A percentile compares a stretch with the other conserved stretches of the same genome.
phyloP scores from a whole-genome alignment of 192 early-diverging fungal species.

The Gonapodya prolifera region DNA sequence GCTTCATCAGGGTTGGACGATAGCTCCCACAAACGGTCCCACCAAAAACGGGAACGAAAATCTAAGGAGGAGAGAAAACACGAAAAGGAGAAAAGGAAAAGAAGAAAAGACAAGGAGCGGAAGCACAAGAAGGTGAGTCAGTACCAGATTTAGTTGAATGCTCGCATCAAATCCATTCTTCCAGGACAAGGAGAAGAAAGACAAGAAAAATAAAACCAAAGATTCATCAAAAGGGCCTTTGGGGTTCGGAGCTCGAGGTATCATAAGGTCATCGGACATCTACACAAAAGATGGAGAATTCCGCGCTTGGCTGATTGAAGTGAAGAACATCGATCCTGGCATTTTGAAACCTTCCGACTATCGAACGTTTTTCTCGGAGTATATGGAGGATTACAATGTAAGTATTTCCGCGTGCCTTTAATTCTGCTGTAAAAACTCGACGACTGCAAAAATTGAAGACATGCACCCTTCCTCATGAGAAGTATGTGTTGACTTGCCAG shows the following conservation, averaged over 20 bases:
- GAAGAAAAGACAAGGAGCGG: not conserved
- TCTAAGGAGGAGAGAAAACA: not conserved
- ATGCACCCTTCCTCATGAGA: slow-evolving; percentile 1
- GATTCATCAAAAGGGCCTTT: not conserved
- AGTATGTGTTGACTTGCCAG: not conserved
- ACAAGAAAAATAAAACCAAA: not conserved
- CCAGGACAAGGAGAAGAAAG: slow-evolving; percentile 1
- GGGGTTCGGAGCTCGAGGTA: not conserved
- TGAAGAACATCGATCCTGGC: slow-evolving; percentile 4
- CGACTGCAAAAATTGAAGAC: not conserved
- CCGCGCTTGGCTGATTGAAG: not conserved
- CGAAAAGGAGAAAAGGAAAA: not conserved
- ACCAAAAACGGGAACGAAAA: not conserved
- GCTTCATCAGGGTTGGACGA: not conserved
- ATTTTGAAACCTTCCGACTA: not conserved
- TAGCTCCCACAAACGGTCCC: not conserved
- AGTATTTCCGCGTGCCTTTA: too few species aligned
- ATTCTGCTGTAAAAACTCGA: too few species aligned
- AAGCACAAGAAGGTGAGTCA: not conserved
- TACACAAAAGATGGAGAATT: slow-evolving; percentile 2
- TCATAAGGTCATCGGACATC: not conserved
- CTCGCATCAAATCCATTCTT: not conserved
- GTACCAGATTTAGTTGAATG: too few species aligned
- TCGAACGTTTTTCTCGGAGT: not conserved
- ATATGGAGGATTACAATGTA: not conserved